Percentiles rank a stretch among this genome's conserved stretches.
Conservation (phyloP, 169 alveolate genomes). For the Babesia ovata region DNA sequence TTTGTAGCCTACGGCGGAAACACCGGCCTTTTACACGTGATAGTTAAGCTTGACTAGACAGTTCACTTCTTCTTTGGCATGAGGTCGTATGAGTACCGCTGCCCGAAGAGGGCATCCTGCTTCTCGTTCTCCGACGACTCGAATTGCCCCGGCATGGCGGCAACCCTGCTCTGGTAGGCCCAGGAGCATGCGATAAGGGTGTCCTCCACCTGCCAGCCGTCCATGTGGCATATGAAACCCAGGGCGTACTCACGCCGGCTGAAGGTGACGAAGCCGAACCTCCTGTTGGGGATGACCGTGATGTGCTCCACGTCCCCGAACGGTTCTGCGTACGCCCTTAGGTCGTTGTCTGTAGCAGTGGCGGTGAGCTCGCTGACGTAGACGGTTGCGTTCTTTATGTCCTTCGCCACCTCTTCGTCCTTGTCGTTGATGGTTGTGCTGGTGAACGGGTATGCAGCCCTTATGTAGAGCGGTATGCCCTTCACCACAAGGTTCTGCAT, state of each 20-base stretch:
- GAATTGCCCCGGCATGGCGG: slow-evolving; percentile 21
- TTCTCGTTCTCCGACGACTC: slow-evolving; percentile 52
- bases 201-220: slow-evolving; percentile 64
- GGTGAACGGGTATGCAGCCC: slow-evolving; percentile 64
- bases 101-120: slow-evolving; percentile 58
- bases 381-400: slow-evolving; percentile 57
- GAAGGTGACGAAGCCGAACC: slow-evolving; percentile 63
- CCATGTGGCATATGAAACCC: slow-evolving; percentile 70
- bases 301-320: slow-evolving; percentile 66
- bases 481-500: slow-evolving; percentile 65
- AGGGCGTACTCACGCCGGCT: slow-evolving; percentile 61
- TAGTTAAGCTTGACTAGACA: not conserved
- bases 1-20: slow-evolving; percentile 65
- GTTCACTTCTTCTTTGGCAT: slow-evolving; percentile 43
- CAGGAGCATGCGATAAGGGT: slow-evolving; percentile 55
- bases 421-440: slow-evolving; percentile 37
- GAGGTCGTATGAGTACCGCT: slow-evolving; percentile 58
- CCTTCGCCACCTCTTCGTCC: slow-evolving; percentile 43
- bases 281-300: slow-evolving; percentile 49
- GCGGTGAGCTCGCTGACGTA: slow-evolving; percentile 55
- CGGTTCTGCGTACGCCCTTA: slow-evolving; percentile 50
- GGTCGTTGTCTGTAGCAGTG: slow-evolving; percentile 43
- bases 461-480: slow-evolving; percentile 64
- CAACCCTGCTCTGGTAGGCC: slow-evolving; percentile 62
- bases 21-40: slow-evolving; percentile 47